phyloP scores from a whole-genome alignment of 768 basidiomycete genomes.

The Mycena olivaceomarginata region DNA sequence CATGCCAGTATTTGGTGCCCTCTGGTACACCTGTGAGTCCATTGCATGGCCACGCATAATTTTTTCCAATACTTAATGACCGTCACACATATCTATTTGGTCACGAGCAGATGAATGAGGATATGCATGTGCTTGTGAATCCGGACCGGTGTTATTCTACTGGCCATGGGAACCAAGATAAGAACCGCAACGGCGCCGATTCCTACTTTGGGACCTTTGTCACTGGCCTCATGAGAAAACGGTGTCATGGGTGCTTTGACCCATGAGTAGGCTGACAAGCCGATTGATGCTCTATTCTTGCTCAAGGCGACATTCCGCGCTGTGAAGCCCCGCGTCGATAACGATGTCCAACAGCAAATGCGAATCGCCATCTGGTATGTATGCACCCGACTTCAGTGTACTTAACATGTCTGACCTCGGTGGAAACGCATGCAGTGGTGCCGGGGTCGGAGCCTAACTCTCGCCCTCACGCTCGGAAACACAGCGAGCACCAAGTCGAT shows the following conservation, averaged over 20 bases:
- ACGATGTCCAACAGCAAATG: constrained; percentile 22
- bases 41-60: too few species aligned
- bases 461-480: constrained; percentile 27
- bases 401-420: constrained; percentile 27
- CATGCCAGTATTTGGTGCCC: too few species aligned
- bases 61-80: too few species aligned
- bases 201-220: constrained; percentile 24
- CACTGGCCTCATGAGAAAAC: constrained; percentile 26
- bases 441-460: constrained; percentile 28
- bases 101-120: constrained; percentile 23
- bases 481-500: constrained; percentile 26
- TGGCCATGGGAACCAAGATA: constrained; percentile 21
- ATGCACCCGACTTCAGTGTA: constrained; percentile 9
- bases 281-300: constrained; percentile 16
- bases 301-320: constrained; percentile 15
- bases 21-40: too few species aligned
- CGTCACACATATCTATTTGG: constrained; percentile 13
- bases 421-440: constrained; percentile 28
- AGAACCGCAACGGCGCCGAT: not conserved
- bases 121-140: constrained; percentile 18
- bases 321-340: not conserved
- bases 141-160: constrained; percentile 25
- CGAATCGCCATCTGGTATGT: constrained; percentile 33
- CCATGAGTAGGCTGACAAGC: constrained; percentile 18
- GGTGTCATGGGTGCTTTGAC: constrained; percentile 19